phyloP scores from a whole-genome alignment of 176 grass and related monocot genomes.

The Pontederia paniculata region DNA sequence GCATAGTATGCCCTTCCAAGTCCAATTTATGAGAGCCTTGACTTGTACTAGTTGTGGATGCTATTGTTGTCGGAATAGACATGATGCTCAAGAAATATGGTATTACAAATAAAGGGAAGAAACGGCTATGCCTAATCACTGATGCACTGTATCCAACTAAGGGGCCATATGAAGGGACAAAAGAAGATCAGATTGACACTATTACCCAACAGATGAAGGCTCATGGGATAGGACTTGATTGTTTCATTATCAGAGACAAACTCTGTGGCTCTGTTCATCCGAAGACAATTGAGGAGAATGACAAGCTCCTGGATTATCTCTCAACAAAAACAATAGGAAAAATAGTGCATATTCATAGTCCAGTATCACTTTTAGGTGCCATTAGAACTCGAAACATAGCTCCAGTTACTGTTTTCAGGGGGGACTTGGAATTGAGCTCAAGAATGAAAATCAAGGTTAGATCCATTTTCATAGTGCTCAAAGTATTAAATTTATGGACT shows the following conservation, averaged over 20 bases:
- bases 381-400: slow-evolving; percentile 70
- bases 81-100: slow-evolving; percentile 89
- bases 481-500: no score
- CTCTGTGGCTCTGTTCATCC: slow-evolving; percentile 20
- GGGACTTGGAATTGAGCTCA: slow-evolving; percentile 74
- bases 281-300: slow-evolving; percentile 62
- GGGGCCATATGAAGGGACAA: slow-evolving; percentile 73
- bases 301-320: slow-evolving; percentile 52
- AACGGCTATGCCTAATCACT: slow-evolving; percentile 67
- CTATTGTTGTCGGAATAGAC: slow-evolving; percentile 88
- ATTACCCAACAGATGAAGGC: slow-evolving; percentile 71
- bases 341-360: slow-evolving; percentile 56
- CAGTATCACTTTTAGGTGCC: slow-evolving; percentile 70
- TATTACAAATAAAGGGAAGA: slow-evolving; percentile 45
- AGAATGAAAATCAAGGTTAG: slow-evolving; percentile 84
- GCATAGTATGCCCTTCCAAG: neutral
- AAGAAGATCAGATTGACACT: slow-evolving; percentile 75
- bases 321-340: slow-evolving; percentile 49
- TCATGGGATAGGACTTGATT: slow-evolving; percentile 65
- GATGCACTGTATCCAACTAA: slow-evolving; percentile 60
- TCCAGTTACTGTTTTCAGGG: slow-evolving; percentile 88
- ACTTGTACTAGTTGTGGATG: slow-evolving; percentile 74
- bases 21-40: slow-evolving; percentile 34
- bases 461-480: neutral
- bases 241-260: slow-evolving; percentile 58